Evolutionary conservation across 2,329 filamentous ascomycete genomes (phyloP).

Genomic region (Epichloe bromicola): DNA sequence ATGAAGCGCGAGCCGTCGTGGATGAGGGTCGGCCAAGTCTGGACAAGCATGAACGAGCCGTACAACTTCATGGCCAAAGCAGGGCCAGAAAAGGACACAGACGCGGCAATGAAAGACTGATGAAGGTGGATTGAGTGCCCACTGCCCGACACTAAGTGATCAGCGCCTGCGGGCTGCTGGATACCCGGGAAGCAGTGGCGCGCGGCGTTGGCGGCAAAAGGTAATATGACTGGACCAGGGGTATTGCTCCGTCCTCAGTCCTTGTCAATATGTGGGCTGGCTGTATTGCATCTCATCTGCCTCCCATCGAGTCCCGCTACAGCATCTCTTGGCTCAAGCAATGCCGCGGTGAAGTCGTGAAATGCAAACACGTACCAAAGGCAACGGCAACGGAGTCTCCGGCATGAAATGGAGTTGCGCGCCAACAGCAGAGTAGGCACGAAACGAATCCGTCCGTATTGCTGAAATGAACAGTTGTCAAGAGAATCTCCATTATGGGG

Average conservation of each 20-base stretch:
- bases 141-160: conserved; percentile 1
- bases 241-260: background rate
- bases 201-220: conserved; percentile 1
- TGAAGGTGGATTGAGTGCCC: background rate
- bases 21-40: background rate
- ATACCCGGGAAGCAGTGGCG: conserved; percentile 4
- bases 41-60: conserved; percentile 2
- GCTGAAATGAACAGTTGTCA: background rate
- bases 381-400: no score
- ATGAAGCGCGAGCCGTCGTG: background rate
- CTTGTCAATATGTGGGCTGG: background rate
- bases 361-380: background rate
- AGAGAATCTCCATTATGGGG: no score
- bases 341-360: background rate
- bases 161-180: conserved; percentile 3
- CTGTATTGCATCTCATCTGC: background rate
- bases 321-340: background rate
- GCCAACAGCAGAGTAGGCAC: background rate
- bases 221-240: conserved; percentile 2
- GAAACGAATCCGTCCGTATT: background rate
- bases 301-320: background rate
- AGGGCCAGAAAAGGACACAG: conserved; percentile 2
- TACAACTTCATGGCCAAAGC: background rate
- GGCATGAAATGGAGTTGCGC: background rate
- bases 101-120: background rate